Percentiles rank a stretch among this genome's conserved stretches.
Conservation (phyloP, 305 asterid genomes). For the Plantago lanceolata region DNA sequence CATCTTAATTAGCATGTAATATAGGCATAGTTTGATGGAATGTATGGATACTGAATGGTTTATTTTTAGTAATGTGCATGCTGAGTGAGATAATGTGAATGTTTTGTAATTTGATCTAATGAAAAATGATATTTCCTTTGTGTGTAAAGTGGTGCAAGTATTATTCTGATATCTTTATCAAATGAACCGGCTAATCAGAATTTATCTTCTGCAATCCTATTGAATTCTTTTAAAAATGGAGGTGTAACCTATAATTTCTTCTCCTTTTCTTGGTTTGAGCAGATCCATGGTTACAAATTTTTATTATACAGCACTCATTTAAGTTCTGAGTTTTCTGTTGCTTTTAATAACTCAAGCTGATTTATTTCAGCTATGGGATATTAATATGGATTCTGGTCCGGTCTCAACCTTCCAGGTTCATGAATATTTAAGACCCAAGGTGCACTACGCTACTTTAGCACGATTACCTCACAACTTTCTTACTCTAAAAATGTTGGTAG, state of each 20-base stretch:
- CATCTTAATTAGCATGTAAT: slow-evolving; percentile 13
- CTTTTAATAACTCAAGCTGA: slow-evolving; percentile 21
- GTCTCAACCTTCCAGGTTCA: slow-evolving; percentile 96
- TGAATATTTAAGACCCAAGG: slow-evolving; percentile 95
- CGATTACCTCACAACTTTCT: slow-evolving; percentile 13
- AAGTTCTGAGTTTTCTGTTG: slow-evolving; percentile 13
- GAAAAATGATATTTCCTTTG: slow-evolving; percentile 4
- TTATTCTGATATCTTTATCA: slow-evolving; percentile 9
- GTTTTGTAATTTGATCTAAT: not conserved
- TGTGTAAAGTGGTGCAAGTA: slow-evolving; percentile 9
- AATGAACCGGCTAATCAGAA: slow-evolving; percentile 11
- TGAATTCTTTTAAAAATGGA: slow-evolving; percentile 10
- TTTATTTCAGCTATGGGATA: slow-evolving; percentile 83
- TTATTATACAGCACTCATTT: slow-evolving; percentile 9
- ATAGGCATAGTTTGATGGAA: slow-evolving; percentile 13
- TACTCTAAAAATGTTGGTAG: slow-evolving; percentile 14
- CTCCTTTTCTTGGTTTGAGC: slow-evolving; percentile 15
- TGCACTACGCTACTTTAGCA: slow-evolving; percentile 27
- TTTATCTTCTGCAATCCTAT: slow-evolving; percentile 10
- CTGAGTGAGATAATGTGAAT: not conserved
- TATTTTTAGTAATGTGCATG: slow-evolving; percentile 1
- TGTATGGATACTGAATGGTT: slow-evolving; percentile 13
- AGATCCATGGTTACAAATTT: slow-evolving; percentile 1
- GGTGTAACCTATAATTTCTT: slow-evolving; percentile 5
- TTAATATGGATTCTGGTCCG: slow-evolving; percentile 97